Evolutionary conservation across 768 basidiomycete species (phyloP).

Genomic region (Rhizopogon rudus): DNA sequence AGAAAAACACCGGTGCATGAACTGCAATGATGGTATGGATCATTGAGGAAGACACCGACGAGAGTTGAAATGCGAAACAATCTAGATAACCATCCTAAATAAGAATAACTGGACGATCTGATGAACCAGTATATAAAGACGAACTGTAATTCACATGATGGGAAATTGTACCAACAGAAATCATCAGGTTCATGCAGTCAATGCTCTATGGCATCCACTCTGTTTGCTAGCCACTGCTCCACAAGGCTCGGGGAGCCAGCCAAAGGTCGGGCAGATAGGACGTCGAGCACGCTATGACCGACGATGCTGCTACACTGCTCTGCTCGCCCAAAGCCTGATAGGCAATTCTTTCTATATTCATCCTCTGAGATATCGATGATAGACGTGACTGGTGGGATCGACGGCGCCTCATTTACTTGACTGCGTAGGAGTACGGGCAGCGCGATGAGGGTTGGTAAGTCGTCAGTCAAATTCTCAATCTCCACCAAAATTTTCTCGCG

Average conservation of each 20-base stretch:
- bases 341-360: conserved; percentile 62
- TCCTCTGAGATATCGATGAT: conserved; percentile 56
- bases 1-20: not conserved
- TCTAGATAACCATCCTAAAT: not conserved
- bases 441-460: conserved; percentile 70
- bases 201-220: conserved; percentile 9
- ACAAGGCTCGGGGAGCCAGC: conserved; percentile 26
- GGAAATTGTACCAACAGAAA: not conserved
- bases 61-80: not conserved
- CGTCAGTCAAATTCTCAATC: conserved; percentile 50
- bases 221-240: conserved; percentile 43
- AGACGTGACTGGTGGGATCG: conserved; percentile 19
- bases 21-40: not conserved
- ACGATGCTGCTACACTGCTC: conserved; percentile 66
- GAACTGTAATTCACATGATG: not conserved
- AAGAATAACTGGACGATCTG: not conserved
- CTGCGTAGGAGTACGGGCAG: conserved; percentile 61
- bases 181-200: conserved; percentile 12
- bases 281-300: conserved; percentile 51
- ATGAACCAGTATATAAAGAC: not conserved
- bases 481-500: conserved; percentile 30
- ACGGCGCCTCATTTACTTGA: conserved; percentile 3
- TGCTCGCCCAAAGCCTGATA: conserved; percentile 72
- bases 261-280: conserved; percentile 31
- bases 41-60: not conserved